A percentile compares a stretch with the other conserved stretches of the same genome.
Evolutionary conservation across 1,284 basidiomycete species (phyloP).

Genomic region (Cutaneotrichosporon spelunceum): DNA sequence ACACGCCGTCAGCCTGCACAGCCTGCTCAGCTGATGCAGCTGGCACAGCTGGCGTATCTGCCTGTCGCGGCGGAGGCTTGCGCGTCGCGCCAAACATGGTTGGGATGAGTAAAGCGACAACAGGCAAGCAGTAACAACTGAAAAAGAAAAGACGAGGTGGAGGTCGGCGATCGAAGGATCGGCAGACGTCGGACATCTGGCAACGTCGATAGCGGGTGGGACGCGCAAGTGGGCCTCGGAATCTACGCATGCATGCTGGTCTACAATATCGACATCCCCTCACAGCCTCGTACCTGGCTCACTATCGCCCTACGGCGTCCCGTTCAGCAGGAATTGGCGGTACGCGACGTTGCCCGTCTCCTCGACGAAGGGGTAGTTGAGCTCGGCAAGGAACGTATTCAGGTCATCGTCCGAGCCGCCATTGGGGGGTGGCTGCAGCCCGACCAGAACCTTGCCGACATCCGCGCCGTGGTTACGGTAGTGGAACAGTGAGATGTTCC

Average conservation of each 20-base stretch:
- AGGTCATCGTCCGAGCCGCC: conserved; percentile 61
- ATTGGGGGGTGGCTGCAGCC: conserved; percentile 77
- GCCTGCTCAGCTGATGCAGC: not conserved
- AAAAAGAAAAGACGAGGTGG: not conserved
- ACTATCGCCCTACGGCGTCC: not conserved
- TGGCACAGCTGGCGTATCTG: not conserved
- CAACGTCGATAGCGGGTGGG: no score
- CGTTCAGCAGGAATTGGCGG: conserved; percentile 62
- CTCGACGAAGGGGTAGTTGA: conserved; percentile 86
- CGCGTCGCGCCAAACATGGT: not conserved
- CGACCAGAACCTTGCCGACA: conserved; percentile 84
- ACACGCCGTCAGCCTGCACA: not conserved
- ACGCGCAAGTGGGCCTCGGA: not conserved
- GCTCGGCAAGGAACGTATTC: conserved; percentile 66
- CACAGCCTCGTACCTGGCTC: not conserved
- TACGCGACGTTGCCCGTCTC: conserved; percentile 90
- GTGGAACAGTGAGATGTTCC: conserved; percentile 97
- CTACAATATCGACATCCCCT: not conserved
- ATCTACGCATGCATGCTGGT: not conserved
- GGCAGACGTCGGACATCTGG: not conserved
- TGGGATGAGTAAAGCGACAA: not conserved
- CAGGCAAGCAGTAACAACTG: no score
- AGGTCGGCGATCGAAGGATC: not conserved
- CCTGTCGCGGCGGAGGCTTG: not conserved
- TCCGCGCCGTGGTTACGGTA: conserved; percentile 97